Percentiles rank a stretch among this genome's conserved stretches.
These are phyloP conservation scores for Pyricularia grisea DNA, from an alignment of 2,329 filamentous ascomycete species.

Conservation along the genomic window DNA sequence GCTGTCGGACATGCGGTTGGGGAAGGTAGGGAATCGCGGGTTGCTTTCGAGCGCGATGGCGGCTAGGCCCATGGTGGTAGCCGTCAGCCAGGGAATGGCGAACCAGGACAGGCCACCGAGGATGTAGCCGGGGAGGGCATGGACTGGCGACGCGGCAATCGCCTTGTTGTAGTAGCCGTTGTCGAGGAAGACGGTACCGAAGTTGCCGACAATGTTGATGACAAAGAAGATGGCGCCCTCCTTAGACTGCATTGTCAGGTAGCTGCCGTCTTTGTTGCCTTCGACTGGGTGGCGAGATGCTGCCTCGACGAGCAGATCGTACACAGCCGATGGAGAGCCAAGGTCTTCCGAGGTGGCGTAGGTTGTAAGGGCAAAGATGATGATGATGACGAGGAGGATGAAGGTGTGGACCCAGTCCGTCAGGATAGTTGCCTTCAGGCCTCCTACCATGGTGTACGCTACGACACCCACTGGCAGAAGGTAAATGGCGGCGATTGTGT, in stretches of 20 bases:
- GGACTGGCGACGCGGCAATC: constrained; percentile 76
- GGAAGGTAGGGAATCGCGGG: constrained; percentile 63
- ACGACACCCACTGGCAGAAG: constrained; percentile 73
- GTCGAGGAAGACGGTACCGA: constrained; percentile 76
- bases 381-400: constrained; percentile 72
- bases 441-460: constrained; percentile 67
- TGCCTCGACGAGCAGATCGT: constrained; percentile 65
- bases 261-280: constrained; percentile 73
- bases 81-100: constrained; percentile 82
- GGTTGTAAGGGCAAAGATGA: constrained; percentile 73
- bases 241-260: constrained; percentile 75
- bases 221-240: constrained; percentile 86
- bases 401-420: constrained; percentile 84
- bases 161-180: constrained; percentile 92
- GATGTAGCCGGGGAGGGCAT: constrained; percentile 82
- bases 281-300: constrained; percentile 62
- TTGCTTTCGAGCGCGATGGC: constrained; percentile 71
- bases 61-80: constrained; percentile 79
- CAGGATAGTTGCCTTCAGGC: constrained; percentile 80
- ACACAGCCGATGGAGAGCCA: constrained; percentile 68
- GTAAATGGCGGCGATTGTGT: constrained; percentile 74
- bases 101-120: constrained; percentile 85
- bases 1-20: constrained; percentile 57
- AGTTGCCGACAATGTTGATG: constrained; percentile 79
- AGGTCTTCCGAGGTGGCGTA: constrained; percentile 66